Base-by-base conservation (phyloP, 495 filamentous ascomycete genomes). In the Amphirosellinia nigrospora region DNA sequence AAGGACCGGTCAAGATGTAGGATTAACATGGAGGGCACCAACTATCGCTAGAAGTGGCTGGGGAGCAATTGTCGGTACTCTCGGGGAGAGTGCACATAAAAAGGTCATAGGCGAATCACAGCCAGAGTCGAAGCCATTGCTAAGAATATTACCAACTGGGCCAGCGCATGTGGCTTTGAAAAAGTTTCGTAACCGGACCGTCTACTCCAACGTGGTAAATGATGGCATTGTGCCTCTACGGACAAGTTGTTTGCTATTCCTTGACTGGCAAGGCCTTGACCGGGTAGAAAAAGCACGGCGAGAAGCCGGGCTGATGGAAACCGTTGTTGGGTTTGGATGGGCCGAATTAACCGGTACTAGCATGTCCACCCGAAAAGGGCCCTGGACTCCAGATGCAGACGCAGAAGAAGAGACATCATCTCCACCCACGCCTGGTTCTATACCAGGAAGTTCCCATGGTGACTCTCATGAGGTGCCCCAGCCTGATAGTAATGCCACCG, bases 161-260 rank as follows among this genome's bases (percentile, higher is more conserved):
- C 96, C 96, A 34, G 96, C 96, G 7, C 94, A 98, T 80, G 87
- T 89, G 46, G 94, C 92, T 0, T 82, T 99, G 62, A 88, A 90
- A 74, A 93, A 91, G 78, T 99, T 98, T 74, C 86, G 93, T 55
- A 97, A 96, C 75, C 86, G 96, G 21, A 99, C 96, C 0, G 85
- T 98, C 1, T 99, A 99, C 77, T 97, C 94, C 1, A 99, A 99
- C 75, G 94, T 98, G 34, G 96, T 99, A 52, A 99, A 99, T 80
- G 96, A 99, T 81, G 96, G 96, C 3, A 98, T 99, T 76, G 96
- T 99, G 8, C 96, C 96, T 2, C 78, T 98, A 45, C 88, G 96
- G 13, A 99, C 96, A 15, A 98, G 96, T 61, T 98, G 94, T 79
- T 83, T 99, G 19, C 84, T 98, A n/a, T 99, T 98, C 73, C 86